Evolutionary conservation across 2,329 filamentous ascomycete genomes (phyloP).

Genomic region (Aschersonia sp.): DNA sequence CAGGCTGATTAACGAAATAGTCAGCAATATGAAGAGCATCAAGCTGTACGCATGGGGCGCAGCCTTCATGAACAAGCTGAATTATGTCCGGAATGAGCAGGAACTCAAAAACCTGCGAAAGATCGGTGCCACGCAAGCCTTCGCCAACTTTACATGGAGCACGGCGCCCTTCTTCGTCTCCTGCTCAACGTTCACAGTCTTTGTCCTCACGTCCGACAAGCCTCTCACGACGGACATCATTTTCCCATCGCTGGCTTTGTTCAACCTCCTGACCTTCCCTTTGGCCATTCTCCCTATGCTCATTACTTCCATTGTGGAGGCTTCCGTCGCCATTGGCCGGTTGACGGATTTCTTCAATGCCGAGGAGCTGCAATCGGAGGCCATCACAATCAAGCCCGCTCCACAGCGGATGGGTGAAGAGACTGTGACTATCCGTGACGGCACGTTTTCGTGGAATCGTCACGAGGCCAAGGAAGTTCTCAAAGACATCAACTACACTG

Average conservation of each 20-base stretch:
- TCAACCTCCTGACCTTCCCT: conserved; percentile 93
- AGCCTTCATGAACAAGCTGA: conserved; percentile 95
- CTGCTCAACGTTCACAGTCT: conserved; percentile 89
- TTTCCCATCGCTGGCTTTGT: conserved; percentile 82
- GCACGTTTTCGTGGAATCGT: conserved; percentile 88
- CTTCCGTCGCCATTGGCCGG: conserved; percentile 78
- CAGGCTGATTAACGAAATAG: conserved; percentile 86
- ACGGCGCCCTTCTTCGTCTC: conserved; percentile 96
- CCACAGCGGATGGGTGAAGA: conserved; percentile 72
- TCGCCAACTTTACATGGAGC: conserved; percentile 97
- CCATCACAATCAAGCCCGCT: conserved; percentile 54
- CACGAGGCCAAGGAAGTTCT: conserved; percentile 58
- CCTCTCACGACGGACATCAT: conserved; percentile 90
- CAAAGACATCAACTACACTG: conserved; percentile 73
- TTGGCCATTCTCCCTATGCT: conserved; percentile 93
- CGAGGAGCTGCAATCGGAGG: conserved; percentile 80
- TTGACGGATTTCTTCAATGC: conserved; percentile 73
- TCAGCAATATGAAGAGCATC: conserved; percentile 99
- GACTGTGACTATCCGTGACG: conserved; percentile 68
- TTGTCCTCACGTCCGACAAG: conserved; percentile 67
- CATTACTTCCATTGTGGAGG: conserved; percentile 90
- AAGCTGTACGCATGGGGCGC: conserved; percentile 97
- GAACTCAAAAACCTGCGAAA: conserved; percentile 91
- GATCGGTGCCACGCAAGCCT: conserved; percentile 84
- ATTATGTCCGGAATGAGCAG: conserved; percentile 87